Conservation (phyloP, 2,329 filamentous ascomycete species). For the Fusarium sp. region DNA sequence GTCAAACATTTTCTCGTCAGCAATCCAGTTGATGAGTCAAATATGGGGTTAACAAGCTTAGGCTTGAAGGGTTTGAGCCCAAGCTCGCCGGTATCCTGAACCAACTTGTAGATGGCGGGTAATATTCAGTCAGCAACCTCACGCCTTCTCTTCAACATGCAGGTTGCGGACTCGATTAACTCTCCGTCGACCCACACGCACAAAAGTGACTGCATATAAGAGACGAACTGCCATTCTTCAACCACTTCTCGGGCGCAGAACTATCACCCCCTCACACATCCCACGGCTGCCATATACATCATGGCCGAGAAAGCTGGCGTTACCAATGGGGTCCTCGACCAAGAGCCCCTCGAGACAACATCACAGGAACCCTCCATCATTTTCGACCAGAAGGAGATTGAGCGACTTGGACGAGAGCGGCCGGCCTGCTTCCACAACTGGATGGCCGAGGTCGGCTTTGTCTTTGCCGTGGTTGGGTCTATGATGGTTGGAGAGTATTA, state of each 20-base stretch:
- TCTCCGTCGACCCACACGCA: conserved; percentile 6
- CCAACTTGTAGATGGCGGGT: background rate
- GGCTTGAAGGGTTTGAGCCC: too few species aligned
- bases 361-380: background rate
- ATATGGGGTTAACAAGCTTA: too few species aligned
- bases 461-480: conserved; percentile 73
- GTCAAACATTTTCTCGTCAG: too few species aligned
- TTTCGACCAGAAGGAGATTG: conserved; percentile 60
- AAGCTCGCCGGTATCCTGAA: too few species aligned
- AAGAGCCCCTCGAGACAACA: background rate
- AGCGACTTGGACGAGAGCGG: conserved; percentile 74
- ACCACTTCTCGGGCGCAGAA: background rate
- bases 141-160: background rate
- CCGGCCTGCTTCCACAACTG: conserved; percentile 69
- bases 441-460: conserved; percentile 74
- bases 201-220: conserved; percentile 10
- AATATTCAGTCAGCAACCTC: conserved; percentile 1
- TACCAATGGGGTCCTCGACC: conserved; percentile 8
- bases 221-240: background rate
- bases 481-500: conserved; percentile 81
- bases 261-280: background rate
- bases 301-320: conserved; percentile 12
- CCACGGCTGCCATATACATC: background rate
- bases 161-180: background rate
- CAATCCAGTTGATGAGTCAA: too few species aligned